Evolutionary conservation across 2,329 filamentous ascomycete species (phyloP).

Genomic region (Curvularia sp.): DNA sequence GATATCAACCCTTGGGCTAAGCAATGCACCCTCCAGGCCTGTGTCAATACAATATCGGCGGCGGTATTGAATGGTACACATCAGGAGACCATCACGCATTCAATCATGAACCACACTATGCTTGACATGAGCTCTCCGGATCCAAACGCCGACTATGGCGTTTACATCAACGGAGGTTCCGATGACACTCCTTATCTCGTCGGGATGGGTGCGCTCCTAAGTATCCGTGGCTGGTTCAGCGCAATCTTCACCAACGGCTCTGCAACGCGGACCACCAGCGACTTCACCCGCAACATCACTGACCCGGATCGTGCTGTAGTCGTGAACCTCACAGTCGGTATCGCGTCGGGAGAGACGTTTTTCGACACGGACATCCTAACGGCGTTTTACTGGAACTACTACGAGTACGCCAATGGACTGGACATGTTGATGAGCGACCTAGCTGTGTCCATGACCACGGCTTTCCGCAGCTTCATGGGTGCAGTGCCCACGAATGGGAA

Average conservation of each 20-base stretch:
- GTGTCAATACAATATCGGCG: constrained; percentile 20
- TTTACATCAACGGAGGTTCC: constrained; percentile 13
- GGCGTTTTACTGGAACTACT: constrained; percentile 27
- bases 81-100: constrained; percentile 22
- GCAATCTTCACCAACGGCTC: constrained; percentile 27
- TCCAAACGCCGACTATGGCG: constrained; percentile 18
- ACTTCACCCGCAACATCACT: constrained; percentile 24
- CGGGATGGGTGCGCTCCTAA: constrained; percentile 22
- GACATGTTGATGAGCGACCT: constrained; percentile 26
- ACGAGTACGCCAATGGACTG: constrained; percentile 21
- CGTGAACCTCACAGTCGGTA: constrained; percentile 26
- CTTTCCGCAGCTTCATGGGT: constrained; percentile 23
- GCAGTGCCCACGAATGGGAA: constrained; percentile 17
- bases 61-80: constrained; percentile 23
- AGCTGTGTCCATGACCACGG: constrained; percentile 25
- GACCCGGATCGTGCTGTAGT: constrained; percentile 24
- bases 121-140: constrained; percentile 21
- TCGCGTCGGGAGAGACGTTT: constrained; percentile 25
- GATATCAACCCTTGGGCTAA: constrained; percentile 21
- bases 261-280: constrained; percentile 22
- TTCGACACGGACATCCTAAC: constrained; percentile 26
- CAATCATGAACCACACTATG: constrained; percentile 18
- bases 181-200: constrained; percentile 15
- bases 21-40: constrained; percentile 23
- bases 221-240: constrained; percentile 22